Conservation (phyloP, 441 rosid species). For the Gossypium trilobum region DNA sequence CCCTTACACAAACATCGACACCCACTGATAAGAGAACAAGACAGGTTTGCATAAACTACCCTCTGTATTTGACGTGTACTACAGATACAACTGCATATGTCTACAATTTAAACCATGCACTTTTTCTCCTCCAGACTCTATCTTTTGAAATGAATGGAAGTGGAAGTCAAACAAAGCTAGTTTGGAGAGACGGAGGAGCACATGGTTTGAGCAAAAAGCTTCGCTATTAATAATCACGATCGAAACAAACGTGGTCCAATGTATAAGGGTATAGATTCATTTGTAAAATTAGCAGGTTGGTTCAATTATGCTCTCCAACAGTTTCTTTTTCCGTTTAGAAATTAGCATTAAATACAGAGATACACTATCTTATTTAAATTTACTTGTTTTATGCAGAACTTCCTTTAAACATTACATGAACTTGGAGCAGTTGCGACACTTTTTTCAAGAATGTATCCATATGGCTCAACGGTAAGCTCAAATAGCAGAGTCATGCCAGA, state of each 20-base stretch:
- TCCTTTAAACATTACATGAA: not conserved
- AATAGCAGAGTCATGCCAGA: not conserved
- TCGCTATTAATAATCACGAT: slow-evolving; percentile 20
- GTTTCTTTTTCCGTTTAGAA: not conserved
- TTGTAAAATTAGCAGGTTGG: slow-evolving; percentile 25
- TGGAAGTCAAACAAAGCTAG: slow-evolving; percentile 69
- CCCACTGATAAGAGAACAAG: slow-evolving; percentile 71
- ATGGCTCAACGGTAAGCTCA: slow-evolving; percentile 11
- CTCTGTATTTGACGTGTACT: not conserved
- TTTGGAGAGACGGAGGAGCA: slow-evolving; percentile 56
- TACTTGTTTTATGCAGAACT: slow-evolving; percentile 8
- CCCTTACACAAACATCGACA: slow-evolving; percentile 41
- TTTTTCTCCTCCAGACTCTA: slow-evolving; percentile 43
- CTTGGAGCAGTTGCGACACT: not conserved
- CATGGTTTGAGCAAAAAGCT: slow-evolving; percentile 27
- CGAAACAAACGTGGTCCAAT: not conserved
- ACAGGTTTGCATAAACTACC: slow-evolving; percentile 40
- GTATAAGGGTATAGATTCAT: not conserved
- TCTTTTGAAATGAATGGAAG: slow-evolving; percentile 44
- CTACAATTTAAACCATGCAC: not conserved
- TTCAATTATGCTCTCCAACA: slow-evolving; percentile 13
- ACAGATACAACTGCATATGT: not conserved
- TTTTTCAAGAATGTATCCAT: slow-evolving; percentile 5
- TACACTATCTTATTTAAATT: not conserved
- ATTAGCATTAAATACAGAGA: not conserved